Percentiles rank a stretch among this genome's conserved stretches.
Evolutionary conservation across 148 eudicot genomes (phyloP).

Genomic region (Pouteria glomerata): DNA sequence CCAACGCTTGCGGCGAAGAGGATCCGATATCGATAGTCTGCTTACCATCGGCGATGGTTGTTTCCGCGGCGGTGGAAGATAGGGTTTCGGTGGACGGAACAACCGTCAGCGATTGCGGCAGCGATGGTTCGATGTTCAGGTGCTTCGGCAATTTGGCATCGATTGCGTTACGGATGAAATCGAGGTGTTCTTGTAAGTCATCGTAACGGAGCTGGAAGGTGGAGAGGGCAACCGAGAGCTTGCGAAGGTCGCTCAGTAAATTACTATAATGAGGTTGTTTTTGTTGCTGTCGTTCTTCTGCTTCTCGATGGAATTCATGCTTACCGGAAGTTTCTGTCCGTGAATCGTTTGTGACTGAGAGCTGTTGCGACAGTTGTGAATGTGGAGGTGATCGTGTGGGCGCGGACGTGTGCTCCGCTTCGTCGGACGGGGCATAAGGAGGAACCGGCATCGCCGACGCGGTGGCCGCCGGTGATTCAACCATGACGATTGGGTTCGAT

Average conservation of each 20-base stretch:
- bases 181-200: conserved; percentile 35
- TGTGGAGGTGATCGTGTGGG: neutral
- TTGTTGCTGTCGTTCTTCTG: neutral
- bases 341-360: neutral
- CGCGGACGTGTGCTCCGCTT: neutral
- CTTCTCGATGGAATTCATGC: neutral
- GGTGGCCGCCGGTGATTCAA: too few species aligned
- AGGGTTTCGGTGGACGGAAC: neutral
- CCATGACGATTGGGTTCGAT: too few species aligned
- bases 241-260: conserved; percentile 19
- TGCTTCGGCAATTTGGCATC: conserved; percentile 4
- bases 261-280: neutral
- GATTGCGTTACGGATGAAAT: conserved; percentile 24
- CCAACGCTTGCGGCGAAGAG: neutral
- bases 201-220: conserved; percentile 35
- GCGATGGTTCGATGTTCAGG: neutral
- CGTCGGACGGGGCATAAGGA: neutral
- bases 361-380: neutral
- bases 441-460: too few species aligned
- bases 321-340: neutral
- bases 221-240: conserved; percentile 29
- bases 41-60: too few species aligned
- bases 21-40: neutral
- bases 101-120: neutral
- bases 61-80: neutral